Conservation (phyloP, 345 rosid species). For the Salix koriyanagi region DNA sequence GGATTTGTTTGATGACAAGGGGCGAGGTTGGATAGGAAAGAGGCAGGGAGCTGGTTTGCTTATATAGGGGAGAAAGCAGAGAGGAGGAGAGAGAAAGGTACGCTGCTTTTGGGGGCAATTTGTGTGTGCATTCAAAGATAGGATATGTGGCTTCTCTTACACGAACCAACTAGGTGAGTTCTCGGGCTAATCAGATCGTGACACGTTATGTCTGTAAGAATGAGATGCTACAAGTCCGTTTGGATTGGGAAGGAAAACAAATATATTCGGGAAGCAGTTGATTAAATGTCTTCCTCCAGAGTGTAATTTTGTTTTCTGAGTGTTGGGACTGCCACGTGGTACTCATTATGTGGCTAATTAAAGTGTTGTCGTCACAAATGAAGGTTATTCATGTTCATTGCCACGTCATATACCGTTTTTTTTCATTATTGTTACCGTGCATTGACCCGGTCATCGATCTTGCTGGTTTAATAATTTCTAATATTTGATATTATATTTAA, state of each 20-base stretch:
- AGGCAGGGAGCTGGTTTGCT: not conserved
- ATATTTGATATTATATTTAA: no score
- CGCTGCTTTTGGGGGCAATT: slow-evolving; percentile 46
- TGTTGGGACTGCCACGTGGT: not conserved
- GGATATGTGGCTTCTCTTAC: slow-evolving; percentile 44
- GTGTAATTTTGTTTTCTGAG: not conserved
- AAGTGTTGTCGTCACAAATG: not conserved
- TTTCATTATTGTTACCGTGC: no score
- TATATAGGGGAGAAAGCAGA: not conserved
- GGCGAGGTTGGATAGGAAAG: not conserved
- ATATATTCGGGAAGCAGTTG: no score
- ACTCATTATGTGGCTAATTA: not conserved
- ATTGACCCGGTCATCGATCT: no score
- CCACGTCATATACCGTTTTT: not conserved
- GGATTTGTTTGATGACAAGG: not conserved
- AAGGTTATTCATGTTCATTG: not conserved
- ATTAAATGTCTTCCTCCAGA: not conserved
- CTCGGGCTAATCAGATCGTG: slow-evolving; percentile 13
- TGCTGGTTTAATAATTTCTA: no score
- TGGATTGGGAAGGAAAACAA: not conserved
- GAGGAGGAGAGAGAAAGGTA: slow-evolving; percentile 25
- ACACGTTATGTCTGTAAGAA: slow-evolving; percentile 21
- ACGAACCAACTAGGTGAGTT: slow-evolving; percentile 14
- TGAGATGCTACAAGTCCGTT: not conserved
- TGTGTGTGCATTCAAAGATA: slow-evolving; percentile 46